Evolutionary conservation across 169 alveolate species (phyloP).

Genomic region (Plasmodium vinckei): DNA sequence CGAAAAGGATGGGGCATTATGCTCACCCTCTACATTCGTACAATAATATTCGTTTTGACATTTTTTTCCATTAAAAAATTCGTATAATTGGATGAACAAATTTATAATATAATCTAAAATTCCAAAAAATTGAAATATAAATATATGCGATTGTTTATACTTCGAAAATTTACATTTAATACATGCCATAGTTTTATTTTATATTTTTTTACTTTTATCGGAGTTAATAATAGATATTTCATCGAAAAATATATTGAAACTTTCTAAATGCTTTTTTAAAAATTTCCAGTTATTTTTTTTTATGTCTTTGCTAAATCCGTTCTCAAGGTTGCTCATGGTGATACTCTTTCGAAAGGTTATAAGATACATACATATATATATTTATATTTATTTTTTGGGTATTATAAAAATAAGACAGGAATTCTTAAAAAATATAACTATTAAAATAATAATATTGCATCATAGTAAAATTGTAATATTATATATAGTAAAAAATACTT

Average conservation of each 20-base stretch:
- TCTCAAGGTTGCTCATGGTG: conserved; percentile 65
- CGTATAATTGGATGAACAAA: conserved; percentile 54
- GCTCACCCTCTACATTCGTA: conserved; percentile 21
- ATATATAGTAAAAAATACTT: conserved; percentile 23
- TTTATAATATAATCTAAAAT: conserved; percentile 42
- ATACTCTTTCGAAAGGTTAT: conserved; percentile 28
- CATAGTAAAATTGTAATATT: not conserved
- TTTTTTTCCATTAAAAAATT: conserved; percentile 58
- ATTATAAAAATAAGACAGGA: not conserved
- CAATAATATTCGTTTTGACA: conserved; percentile 18
- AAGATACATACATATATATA: not conserved
- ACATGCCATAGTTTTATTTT: not conserved
- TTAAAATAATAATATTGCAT: not conserved
- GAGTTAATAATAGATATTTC: conserved; percentile 67
- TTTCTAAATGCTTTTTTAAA: conserved; percentile 41
- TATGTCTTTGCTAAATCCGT: conserved; percentile 75
- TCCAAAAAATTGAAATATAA: not conserved
- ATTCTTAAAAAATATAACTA: conserved; percentile 8
- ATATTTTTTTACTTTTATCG: conserved; percentile 44
- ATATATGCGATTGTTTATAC: not conserved
- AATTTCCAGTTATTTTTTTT: conserved; percentile 74
- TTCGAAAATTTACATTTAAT: not conserved
- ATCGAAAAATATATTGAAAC: conserved; percentile 46
- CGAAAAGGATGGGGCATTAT: conserved; percentile 58
- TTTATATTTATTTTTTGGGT: not conserved